phyloP scores from a whole-genome alignment of 2,329 filamentous ascomycete genomes.

The Raffaelea albimanens region DNA sequence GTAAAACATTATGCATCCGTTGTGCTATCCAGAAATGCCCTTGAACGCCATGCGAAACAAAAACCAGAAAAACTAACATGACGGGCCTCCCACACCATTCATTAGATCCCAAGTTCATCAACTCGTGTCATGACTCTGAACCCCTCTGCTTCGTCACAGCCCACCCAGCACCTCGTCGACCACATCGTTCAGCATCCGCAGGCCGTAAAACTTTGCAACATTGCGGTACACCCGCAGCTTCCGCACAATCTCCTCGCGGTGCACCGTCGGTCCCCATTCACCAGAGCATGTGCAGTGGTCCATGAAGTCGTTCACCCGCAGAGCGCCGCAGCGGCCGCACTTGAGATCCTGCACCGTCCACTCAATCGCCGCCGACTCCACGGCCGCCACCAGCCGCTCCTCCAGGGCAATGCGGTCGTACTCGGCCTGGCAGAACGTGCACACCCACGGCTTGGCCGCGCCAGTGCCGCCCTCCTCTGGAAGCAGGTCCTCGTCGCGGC shows the following conservation, averaged over 20 bases:
- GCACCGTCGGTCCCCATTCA: conserved; percentile 66
- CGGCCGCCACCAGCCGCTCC: conserved; percentile 67
- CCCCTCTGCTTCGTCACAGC: conserved; percentile 22
- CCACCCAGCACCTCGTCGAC: conserved; percentile 51
- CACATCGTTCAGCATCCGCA: conserved; percentile 72
- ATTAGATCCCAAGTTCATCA: no score
- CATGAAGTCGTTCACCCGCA: conserved; percentile 87
- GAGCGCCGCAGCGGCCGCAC: conserved; percentile 60
- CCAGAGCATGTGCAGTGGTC: conserved; percentile 94
- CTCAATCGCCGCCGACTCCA: conserved; percentile 64
- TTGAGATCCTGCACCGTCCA: conserved; percentile 89
- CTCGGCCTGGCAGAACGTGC: conserved; percentile 63
- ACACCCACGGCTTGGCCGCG: conserved; percentile 54
- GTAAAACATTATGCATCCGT: neutral
- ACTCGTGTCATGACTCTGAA: no score
- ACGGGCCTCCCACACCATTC: no score
- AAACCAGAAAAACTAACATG: no score
- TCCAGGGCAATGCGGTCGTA: conserved; percentile 76
- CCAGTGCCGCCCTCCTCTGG: conserved; percentile 28
- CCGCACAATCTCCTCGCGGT: conserved; percentile 54
- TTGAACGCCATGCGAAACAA: no score
- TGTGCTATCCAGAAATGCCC: no score
- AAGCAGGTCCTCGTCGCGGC: conserved; percentile 75
- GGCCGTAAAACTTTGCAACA: conserved; percentile 69
- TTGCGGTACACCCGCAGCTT: conserved; percentile 60